Evolutionary conservation across 2,329 filamentous ascomycete species (phyloP).

Genomic region (Chrysoporthe deuterocubensis): DNA sequence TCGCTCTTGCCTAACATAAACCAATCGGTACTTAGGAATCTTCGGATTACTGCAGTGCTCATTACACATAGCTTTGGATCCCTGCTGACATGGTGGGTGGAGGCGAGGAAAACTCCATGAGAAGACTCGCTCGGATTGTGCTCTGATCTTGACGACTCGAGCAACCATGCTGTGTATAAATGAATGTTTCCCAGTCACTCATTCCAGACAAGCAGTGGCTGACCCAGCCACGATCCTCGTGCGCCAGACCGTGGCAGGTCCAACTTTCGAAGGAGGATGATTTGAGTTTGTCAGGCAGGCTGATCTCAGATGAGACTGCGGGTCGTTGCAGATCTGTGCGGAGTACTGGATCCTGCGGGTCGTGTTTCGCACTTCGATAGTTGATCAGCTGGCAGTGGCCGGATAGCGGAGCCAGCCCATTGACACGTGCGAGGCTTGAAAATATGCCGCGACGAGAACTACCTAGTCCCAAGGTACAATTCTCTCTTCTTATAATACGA

Average conservation of each 20-base stretch:
- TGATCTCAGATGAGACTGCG: neutral
- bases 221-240: neutral
- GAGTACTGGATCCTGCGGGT: neutral
- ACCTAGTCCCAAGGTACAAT: neutral
- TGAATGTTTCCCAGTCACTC: neutral
- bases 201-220: neutral
- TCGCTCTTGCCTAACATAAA: too few species aligned
- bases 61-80: neutral
- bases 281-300: neutral
- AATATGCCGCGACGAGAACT: too few species aligned
- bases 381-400: neutral
- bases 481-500: too few species aligned
- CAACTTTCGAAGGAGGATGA: neutral
- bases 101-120: neutral
- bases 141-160: too few species aligned
- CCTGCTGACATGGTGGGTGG: conserved; percentile 3
- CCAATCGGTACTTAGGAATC: too few species aligned
- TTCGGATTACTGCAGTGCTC: too few species aligned
- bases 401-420: neutral
- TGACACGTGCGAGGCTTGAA: neutral
- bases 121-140: too few species aligned
- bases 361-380: neutral
- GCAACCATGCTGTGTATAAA: too few species aligned
- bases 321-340: neutral
- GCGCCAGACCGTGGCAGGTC: neutral